Percentiles rank a stretch among this genome's conserved stretches.
These are phyloP conservation scores for Abrus pulchellus DNA, from an alignment of 306 rosid species.

Conservation along the genomic window DNA sequence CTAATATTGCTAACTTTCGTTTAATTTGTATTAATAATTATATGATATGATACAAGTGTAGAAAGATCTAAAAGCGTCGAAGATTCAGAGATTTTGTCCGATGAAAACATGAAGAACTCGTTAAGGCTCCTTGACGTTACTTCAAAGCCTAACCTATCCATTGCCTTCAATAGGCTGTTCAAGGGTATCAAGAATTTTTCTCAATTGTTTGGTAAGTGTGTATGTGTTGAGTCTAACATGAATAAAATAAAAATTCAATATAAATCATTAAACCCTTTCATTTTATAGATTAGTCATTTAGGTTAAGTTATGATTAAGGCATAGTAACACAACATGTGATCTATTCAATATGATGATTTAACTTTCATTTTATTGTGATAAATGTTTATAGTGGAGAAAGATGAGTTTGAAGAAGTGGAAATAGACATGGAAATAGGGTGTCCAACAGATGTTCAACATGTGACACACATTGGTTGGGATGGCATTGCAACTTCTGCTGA, in stretches of 20 bases:
- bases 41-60: slow-evolving; percentile 12
- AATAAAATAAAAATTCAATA: too few species aligned
- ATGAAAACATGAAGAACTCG: slow-evolving; percentile 72
- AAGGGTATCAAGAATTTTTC: slow-evolving; percentile 95
- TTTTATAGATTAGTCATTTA: too few species aligned
- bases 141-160: slow-evolving; percentile 74
- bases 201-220: slow-evolving; percentile 78
- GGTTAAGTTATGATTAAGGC: too few species aligned
- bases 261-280: too few species aligned
- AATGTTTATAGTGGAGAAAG: slow-evolving; percentile 63
- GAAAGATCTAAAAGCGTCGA: slow-evolving; percentile 62
- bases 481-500: slow-evolving; percentile 53
- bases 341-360: neutral
- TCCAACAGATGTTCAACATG: slow-evolving; percentile 96
- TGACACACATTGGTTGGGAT: slow-evolving; percentile 95
- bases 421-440: slow-evolving; percentile 90
- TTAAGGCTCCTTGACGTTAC: slow-evolving; percentile 52
- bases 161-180: slow-evolving; percentile 69
- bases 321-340: too few species aligned
- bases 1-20: neutral
- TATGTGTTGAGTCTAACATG: neutral
- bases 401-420: slow-evolving; percentile 58
- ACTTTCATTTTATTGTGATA: neutral
- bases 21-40: neutral
- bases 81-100: slow-evolving; percentile 58